Base-by-base conservation (phyloP, 106 monocot species). In the Acanthochlamys bracteata region DNA sequence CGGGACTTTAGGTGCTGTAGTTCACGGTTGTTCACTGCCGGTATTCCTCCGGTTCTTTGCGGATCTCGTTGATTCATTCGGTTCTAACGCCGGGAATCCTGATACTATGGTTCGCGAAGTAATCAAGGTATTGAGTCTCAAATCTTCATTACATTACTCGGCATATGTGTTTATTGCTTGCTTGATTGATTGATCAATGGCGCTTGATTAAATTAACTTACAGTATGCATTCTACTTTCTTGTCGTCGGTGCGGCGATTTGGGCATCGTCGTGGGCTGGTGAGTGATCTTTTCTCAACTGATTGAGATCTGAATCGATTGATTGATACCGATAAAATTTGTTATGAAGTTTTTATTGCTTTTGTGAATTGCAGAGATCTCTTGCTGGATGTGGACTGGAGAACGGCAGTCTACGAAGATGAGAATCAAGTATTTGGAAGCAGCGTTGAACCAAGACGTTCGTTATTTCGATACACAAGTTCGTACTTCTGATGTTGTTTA, bases 361-460 rank as follows among this genome's bases (percentile, higher is more conserved):
- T 10, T 17, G 53, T 61, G 47, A 7, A n/a, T 4, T 66, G 51
- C 71, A 82, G 94, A 96, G 85, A 96, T 96, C 74, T 90, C 95
- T 0, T 96, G 95, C 80, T 96, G 95, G 95, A 96, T 96, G 87
- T 96, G 95, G 95, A 96, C 88, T 11, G 95, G 95, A 49, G 95
- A 96, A 68, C 59, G 95, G 47, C 95, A 96, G 63, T 71, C 90
- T 4, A 91, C 95, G 19, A 82, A 70, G 72, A 88, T 91, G 88
- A 82, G 95, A 67, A 83, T 96, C 69, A 64, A 66, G n/a, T 96
- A 84, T 59, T 74, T 96, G 41, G 78, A 96, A 53, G 69, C 90
- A 12, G 95, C 82, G 7, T 76, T 96, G 39, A 84, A 73, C 52
- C 95, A 90, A 66, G 95, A 96, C 73, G 74, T 96, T 20, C 41